Evolutionary conservation across 2,329 filamentous ascomycete species (phyloP).

Genomic region (Daldinia sp.): DNA sequence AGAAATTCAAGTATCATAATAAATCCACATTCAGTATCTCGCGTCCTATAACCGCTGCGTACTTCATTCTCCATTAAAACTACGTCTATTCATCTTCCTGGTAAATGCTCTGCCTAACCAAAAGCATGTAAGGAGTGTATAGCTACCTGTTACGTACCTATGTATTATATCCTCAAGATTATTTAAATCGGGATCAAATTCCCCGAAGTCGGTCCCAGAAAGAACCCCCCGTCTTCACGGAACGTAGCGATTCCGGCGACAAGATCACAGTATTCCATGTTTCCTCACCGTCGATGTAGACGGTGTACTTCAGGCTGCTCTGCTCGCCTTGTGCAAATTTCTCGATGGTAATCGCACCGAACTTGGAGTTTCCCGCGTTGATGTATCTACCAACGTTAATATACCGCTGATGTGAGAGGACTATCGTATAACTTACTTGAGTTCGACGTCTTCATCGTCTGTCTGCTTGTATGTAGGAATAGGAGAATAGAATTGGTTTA

Average conservation of each 20-base stretch:
- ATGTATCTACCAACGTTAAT: slow-evolving; percentile 66
- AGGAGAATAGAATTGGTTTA: slow-evolving; percentile 94
- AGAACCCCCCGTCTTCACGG: slow-evolving; percentile 48
- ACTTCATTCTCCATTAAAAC: slow-evolving; percentile 2
- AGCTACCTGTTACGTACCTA: slow-evolving; percentile 3
- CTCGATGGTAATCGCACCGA: slow-evolving; percentile 82
- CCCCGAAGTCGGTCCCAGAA: slow-evolving; percentile 57
- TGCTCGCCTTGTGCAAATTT: slow-evolving; percentile 69
- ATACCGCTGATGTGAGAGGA: not conserved
- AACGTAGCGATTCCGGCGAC: slow-evolving; percentile 53
- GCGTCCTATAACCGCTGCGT: not conserved
- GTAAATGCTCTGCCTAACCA: not conserved
- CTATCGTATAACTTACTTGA: slow-evolving; percentile 72
- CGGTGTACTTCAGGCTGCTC: slow-evolving; percentile 78
- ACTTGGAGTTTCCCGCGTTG: slow-evolving; percentile 87
- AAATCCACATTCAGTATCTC: not conserved
- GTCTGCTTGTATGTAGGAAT: slow-evolving; percentile 82
- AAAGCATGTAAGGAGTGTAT: not conserved
- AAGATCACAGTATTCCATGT: slow-evolving; percentile 73
- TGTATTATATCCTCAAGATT: slow-evolving; percentile 8
- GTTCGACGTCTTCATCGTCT: slow-evolving; percentile 80
- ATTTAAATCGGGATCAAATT: slow-evolving; percentile 3
- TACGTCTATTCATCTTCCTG: slow-evolving; percentile 11
- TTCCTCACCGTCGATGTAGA: slow-evolving; percentile 84
- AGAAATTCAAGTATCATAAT: not conserved